Evolutionary conservation across 2,329 filamentous ascomycete species (phyloP), one percentile per base, ranked within the genome.

Genomic region (Exophiala phaeomuriformis): DNA sequence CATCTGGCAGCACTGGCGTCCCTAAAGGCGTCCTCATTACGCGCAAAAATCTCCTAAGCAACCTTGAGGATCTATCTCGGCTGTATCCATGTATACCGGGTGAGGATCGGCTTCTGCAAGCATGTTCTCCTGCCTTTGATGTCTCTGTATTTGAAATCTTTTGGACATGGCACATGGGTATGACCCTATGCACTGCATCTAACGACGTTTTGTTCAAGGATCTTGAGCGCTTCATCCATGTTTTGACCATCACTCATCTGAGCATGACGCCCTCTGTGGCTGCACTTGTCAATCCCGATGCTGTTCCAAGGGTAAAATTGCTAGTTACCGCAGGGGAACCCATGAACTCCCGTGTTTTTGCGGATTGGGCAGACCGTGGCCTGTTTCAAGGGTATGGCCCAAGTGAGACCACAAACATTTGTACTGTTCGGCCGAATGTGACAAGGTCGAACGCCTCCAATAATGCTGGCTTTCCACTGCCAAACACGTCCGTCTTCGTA

Each of bases 121-220:
- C 86, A 1, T 94, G 86, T 64, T 91, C 88, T 0, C 86, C 90
- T 64, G 85, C 85, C 0, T 95, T 94, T 64, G 88, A 94, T 64
- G 78, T 94, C 1, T 94, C 88, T 0, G 86, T 94, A 0, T 94
- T 94, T 65, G 90, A 95, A 64, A 90, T 94, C 9, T 91, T 95
- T 66, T 94, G 88, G 63, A 76, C 88, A 0, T 94, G 89, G 85
- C 79, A 80, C 44, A 77, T 77, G 33, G 88, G 88, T 3, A 88
- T 91, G 74, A 86, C 84, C 56, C 74, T 95, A 8, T 95, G 87
- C 64, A 81, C 86, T 1, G 85, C 83, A 0, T 79, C 75, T 0
- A 90, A 90, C 61, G 86, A 93, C 61, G 77, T 81, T 1, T 70
- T 94, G 0, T 88, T 91, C 63, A 76, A 75, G 37, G 83, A 94